A percentile compares a stretch with the other conserved stretches of the same genome.
phyloP scores from a whole-genome alignment of 208 protist species.

The Acanthamoeba lenticulata region DNA sequence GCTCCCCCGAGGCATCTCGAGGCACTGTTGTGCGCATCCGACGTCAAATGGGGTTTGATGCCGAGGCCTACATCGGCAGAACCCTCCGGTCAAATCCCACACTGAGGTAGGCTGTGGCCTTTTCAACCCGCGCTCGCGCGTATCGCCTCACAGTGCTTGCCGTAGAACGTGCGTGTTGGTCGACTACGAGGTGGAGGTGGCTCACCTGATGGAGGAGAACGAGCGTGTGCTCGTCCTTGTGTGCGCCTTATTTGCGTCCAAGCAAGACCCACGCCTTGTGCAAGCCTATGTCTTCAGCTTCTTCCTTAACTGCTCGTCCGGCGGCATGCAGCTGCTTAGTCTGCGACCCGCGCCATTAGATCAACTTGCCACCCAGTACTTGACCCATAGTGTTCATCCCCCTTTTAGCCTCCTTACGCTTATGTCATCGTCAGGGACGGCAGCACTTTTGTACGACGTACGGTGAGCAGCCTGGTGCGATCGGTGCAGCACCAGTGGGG shows the following conservation, averaged over 20 bases:
- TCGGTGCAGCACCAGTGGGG: background rate
- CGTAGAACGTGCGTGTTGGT: background rate
- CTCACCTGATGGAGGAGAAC: background rate
- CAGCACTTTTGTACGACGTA: background rate
- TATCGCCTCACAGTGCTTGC: too few species aligned
- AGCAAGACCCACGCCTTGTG: background rate
- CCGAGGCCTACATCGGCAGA: background rate
- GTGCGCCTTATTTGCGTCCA: background rate
- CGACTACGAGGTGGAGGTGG: background rate
- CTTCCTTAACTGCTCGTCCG: conserved; percentile 30
- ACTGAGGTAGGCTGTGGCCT: background rate
- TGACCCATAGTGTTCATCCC: too few species aligned
- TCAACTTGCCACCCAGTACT: background rate
- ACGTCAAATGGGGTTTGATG: conserved; percentile 18
- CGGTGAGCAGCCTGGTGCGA: background rate
- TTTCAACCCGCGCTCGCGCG: too few species aligned
- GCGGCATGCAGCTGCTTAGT: background rate
- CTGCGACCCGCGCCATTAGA: background rate
- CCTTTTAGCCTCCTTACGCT: too few species aligned
- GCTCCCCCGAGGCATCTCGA: background rate
- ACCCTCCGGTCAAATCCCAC: background rate
- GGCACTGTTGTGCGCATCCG: background rate
- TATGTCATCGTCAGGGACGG: background rate
- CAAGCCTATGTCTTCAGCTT: background rate
- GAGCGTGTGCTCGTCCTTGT: background rate